Evolutionary conservation across 2,329 filamentous ascomycete genomes (phyloP).

Genomic region (Madurella mycetomatis): DNA sequence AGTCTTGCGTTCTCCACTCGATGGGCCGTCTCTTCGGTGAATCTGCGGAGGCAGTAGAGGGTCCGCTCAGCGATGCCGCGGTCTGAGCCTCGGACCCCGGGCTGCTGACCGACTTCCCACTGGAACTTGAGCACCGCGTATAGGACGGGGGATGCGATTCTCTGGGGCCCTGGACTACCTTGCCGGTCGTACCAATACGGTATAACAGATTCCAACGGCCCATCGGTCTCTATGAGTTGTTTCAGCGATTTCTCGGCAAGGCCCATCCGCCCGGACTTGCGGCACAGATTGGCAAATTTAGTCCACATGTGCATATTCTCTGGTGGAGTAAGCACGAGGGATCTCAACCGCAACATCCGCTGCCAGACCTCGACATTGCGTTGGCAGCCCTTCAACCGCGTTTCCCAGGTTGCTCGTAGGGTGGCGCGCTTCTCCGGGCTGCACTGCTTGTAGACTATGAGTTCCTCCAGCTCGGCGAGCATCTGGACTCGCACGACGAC

Average conservation of each 20-base stretch:
- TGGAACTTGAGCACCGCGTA: slow-evolving; percentile 98
- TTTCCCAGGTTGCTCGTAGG: slow-evolving; percentile 94
- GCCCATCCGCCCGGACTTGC: slow-evolving; percentile 91
- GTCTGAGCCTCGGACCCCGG: slow-evolving; percentile 37
- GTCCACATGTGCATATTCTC: slow-evolving; percentile 99
- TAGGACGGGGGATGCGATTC: slow-evolving; percentile 70
- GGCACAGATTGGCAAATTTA: slow-evolving; percentile 96
- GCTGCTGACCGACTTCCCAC: slow-evolving; percentile 77
- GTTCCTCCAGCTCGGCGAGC: slow-evolving; percentile 96
- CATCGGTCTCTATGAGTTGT: slow-evolving; percentile 73
- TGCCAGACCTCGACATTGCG: slow-evolving; percentile 98
- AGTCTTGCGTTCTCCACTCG: slow-evolving; percentile 50
- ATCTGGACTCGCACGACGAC: slow-evolving; percentile 99
- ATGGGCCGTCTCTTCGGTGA: slow-evolving; percentile 56
- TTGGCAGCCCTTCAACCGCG: slow-evolving; percentile 87
- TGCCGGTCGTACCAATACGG: slow-evolving; percentile 52
- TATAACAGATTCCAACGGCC: slow-evolving; percentile 56
- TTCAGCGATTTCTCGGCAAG: slow-evolving; percentile 93
- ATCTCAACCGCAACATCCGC: slow-evolving; percentile 90
- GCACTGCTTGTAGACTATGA: slow-evolving; percentile 95
- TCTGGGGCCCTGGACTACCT: slow-evolving; percentile 35
- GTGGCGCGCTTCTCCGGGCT: slow-evolving; percentile 84
- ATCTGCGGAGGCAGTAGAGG: slow-evolving; percentile 55
- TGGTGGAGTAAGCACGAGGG: slow-evolving; percentile 82
- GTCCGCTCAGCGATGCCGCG: slow-evolving; percentile 48